Conservation (phyloP, 1,284 basidiomycete species). For the Ganoderma leucocontextum region DNA sequence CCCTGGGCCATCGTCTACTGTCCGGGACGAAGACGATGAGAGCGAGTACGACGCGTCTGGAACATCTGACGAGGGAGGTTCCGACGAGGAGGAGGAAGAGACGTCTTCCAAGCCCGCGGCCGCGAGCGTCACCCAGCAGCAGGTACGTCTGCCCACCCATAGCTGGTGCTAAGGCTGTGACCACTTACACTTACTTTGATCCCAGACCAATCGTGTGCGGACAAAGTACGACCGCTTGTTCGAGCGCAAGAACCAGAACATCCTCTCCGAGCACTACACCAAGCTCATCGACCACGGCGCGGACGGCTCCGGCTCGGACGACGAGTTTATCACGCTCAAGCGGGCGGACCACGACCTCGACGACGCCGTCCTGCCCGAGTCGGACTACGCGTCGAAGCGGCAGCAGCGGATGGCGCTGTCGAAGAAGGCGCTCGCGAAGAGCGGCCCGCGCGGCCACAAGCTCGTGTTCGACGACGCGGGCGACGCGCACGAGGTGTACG, state of each 20-base stretch:
- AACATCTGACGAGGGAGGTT: slow-evolving; percentile 32
- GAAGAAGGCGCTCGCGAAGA: slow-evolving; percentile 79
- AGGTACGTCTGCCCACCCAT: slow-evolving; percentile 12
- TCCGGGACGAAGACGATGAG: slow-evolving; percentile 45
- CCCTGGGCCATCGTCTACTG: slow-evolving; percentile 35
- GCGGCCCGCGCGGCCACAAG: slow-evolving; percentile 69
- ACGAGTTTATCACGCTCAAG: slow-evolving; percentile 94
- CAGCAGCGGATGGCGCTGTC: slow-evolving; percentile 78
- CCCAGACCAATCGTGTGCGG: slow-evolving; percentile 57
- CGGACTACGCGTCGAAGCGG: slow-evolving; percentile 59
- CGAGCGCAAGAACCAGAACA: slow-evolving; percentile 93
- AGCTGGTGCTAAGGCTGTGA: too few relatives aligned
- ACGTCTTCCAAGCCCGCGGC: neutral
- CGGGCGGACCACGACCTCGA: slow-evolving; percentile 87
- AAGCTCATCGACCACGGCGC: slow-evolving; percentile 80
- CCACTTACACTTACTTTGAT: neutral
- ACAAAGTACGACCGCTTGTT: slow-evolving; percentile 99
- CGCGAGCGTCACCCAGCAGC: slow-evolving; percentile 11
- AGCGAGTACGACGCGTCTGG: slow-evolving; percentile 34
- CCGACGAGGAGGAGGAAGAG: slow-evolving; percentile 37
- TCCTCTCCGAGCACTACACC: slow-evolving; percentile 91
- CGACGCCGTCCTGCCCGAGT: slow-evolving; percentile 48
- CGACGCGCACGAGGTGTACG: slow-evolving; percentile 80
- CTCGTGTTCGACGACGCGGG: slow-evolving; percentile 91
- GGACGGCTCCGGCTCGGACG: slow-evolving; percentile 62